Evolutionary conservation across 2,329 filamentous ascomycete species (phyloP), one percentile per base, ranked within the genome.

Genomic region (Penicillium crustosum): DNA sequence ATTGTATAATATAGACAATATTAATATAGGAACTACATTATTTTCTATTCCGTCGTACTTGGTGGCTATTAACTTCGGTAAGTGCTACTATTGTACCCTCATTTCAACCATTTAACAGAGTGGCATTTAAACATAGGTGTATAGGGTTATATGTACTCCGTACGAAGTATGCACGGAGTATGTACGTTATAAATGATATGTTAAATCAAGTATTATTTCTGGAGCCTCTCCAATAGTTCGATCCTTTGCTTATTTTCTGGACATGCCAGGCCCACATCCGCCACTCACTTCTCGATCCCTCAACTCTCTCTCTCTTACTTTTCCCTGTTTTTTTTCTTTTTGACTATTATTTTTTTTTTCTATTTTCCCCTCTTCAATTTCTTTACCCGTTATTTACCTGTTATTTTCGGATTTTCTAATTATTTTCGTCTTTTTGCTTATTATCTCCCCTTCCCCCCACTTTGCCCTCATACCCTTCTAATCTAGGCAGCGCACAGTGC

Each of bases 201-300:
- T 27, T 12, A 12, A 25, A 43, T 17, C 41, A 10, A n/a, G 8
- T 0, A n/a, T 17, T 25, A 17, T 43, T n/a, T 8, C 7, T 43
- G 13, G 41, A 27, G 15, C 15, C 23, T 43, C 39, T 25, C 13
- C 13, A 6, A 35, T 19, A n/a, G 29, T 19, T 48, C 31, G 15
- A 12, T 31, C 8, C n/a, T n/a, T n/a, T 48, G 23, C 31, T 39
- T 50, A 39, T 27, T 27, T 10, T 21, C 5, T 19, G 7, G 29
- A 59, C 57, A 61, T 63, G 57, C 60, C 61, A 15, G 48, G 48
- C 48, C 48, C 35, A 50, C 48, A 50, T 41, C 48, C 56, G 54
- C 56, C 50, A 53, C 50, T 53, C 39, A 39, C 17, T 17, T 50
- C 44, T 42, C 38, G 50, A 53, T 50, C 44, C 23, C 58, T 50